phyloP scores from a whole-genome alignment of 768 basidiomycete genomes.

The Phaffia tasmanica region DNA sequence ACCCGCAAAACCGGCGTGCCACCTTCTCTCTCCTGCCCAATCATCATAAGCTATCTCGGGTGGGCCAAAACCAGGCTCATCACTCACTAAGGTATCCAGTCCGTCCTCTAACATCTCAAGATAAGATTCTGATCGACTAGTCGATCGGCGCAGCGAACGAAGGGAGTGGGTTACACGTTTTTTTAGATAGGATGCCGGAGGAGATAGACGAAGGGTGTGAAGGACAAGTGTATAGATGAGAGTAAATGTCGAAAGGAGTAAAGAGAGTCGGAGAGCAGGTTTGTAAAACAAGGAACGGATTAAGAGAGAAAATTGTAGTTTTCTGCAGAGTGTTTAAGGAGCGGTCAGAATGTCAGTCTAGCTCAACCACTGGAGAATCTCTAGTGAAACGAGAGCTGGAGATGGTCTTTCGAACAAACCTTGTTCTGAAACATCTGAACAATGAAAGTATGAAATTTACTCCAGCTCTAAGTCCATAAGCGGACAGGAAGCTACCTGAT shows the following conservation, averaged over 20 bases:
- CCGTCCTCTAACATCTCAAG: constrained; percentile 24
- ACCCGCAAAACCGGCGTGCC: constrained; percentile 18
- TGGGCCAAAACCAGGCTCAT: constrained; percentile 15
- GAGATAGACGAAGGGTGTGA: constrained; percentile 22
- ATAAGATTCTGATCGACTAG: constrained; percentile 6
- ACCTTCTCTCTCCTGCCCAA: constrained; percentile 10
- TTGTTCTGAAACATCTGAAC: background rate
- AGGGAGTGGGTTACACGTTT: constrained; percentile 10
- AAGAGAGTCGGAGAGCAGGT: constrained; percentile 16
- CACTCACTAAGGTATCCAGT: constrained; percentile 8
- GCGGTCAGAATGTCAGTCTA: too few relatives aligned
- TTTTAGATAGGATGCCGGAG: background rate
- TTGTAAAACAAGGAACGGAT: constrained; percentile 1
- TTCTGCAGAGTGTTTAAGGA: too few relatives aligned
- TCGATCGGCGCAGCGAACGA: constrained; percentile 7
- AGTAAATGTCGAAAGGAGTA: constrained; percentile 23
- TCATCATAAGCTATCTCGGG: constrained; percentile 15
- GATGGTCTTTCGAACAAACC: background rate
- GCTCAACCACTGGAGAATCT: too few relatives aligned
- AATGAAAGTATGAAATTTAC: constrained; percentile 13
- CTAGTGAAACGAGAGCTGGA: too few relatives aligned
- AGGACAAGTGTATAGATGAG: constrained; percentile 11
- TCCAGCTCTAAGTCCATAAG: constrained; percentile 25
- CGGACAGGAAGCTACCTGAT: constrained; percentile 13
- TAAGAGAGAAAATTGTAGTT: background rate